Conservation (phyloP, 805 yeast species). For the Metschnikowia koreensis region DNA sequence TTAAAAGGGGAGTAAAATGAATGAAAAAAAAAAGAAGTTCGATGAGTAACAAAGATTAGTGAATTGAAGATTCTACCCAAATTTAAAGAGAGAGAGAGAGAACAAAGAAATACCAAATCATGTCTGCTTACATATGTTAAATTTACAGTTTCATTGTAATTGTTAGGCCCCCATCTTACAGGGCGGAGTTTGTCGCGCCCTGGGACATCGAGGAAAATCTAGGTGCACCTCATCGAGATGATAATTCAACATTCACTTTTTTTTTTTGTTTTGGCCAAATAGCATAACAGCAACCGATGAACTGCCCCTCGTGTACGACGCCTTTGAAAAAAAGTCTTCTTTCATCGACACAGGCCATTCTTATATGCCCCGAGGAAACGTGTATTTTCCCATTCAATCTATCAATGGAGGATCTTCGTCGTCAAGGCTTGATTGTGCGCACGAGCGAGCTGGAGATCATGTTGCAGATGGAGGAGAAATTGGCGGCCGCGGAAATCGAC, state of each 20-base stretch:
- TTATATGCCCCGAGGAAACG: conserved; percentile 27
- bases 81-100: too few relatives aligned
- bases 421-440: conserved; percentile 22
- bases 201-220: too few relatives aligned
- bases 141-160: too few relatives aligned
- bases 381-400: conserved; percentile 37
- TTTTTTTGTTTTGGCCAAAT: neutral
- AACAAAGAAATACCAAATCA: too few relatives aligned
- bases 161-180: too few relatives aligned
- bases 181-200: too few relatives aligned
- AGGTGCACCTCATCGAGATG: neutral
- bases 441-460: conserved; percentile 26
- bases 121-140: too few relatives aligned
- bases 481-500: conserved; percentile 26
- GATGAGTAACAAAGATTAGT: too few relatives aligned
- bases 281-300: conserved; percentile 13
- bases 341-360: conserved; percentile 26
- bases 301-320: conserved; percentile 31
- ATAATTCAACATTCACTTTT: neutral
- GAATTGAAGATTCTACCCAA: too few relatives aligned
- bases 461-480: conserved; percentile 25
- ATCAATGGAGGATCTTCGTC: conserved; percentile 27
- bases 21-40: too few relatives aligned
- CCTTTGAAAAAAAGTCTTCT: conserved; percentile 25
- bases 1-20: too few relatives aligned